phyloP scores from a whole-genome alignment of 2,329 filamentous ascomycete species.

The Stemphylium beticola region DNA sequence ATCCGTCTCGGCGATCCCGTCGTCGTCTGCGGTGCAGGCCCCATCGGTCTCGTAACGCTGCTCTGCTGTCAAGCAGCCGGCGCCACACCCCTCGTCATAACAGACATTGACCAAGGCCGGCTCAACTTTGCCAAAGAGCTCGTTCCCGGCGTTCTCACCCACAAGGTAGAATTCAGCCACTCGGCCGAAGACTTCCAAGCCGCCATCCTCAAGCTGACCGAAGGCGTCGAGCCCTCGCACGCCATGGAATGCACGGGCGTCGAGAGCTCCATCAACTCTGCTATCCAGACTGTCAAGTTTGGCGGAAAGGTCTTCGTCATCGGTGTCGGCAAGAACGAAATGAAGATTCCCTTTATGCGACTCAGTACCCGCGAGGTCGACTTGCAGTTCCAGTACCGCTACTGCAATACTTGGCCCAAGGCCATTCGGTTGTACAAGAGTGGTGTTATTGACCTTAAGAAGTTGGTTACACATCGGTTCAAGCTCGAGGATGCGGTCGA shows the following conservation, averaged over 20 bases:
- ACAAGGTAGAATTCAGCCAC: constrained; percentile 71
- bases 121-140: constrained; percentile 84
- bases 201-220: constrained; percentile 70
- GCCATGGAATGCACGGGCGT: constrained; percentile 94
- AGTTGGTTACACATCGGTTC: constrained; percentile 86
- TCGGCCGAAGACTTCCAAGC: constrained; percentile 74
- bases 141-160: constrained; percentile 78
- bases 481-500: constrained; percentile 83
- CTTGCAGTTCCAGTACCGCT: constrained; percentile 95
- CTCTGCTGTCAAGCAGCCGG: constrained; percentile 82
- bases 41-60: constrained; percentile 89
- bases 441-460: constrained; percentile 79
- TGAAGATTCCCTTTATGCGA: constrained; percentile 94
- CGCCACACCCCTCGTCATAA: constrained; percentile 89
- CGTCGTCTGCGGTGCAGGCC: constrained; percentile 88
- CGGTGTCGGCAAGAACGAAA: constrained; percentile 93
- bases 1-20: constrained; percentile 85
- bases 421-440: constrained; percentile 87
- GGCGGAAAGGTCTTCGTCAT: constrained; percentile 97
- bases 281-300: constrained; percentile 91
- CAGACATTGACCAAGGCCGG: constrained; percentile 88
- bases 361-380: constrained; percentile 91
- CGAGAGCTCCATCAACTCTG: constrained; percentile 82
- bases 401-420: constrained; percentile 93
- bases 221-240: constrained; percentile 77